A percentile compares a stretch with the other conserved stretches of the same genome.
phyloP scores from a whole-genome alignment of 352 stramenopile species.

The Phytophthora lateralis region DNA sequence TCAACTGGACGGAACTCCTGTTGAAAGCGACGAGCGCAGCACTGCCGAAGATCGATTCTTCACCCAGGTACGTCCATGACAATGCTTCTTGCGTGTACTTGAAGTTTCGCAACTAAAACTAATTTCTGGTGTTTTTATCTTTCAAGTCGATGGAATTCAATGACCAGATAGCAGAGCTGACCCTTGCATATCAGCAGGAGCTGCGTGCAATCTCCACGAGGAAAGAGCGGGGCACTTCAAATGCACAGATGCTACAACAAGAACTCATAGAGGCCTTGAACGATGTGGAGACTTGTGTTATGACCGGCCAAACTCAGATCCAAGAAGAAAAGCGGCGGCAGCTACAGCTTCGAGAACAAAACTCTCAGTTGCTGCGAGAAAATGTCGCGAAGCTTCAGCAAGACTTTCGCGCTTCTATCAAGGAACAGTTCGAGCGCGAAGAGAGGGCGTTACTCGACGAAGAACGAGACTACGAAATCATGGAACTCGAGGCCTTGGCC shows the following conservation, averaged over 20 bases:
- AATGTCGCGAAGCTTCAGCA: constrained; percentile 43
- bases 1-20: constrained; percentile 51
- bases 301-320: constrained; percentile 47
- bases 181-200: constrained; percentile 59
- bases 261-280: constrained; percentile 67
- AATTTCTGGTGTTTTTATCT: background rate
- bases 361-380: constrained; percentile 40
- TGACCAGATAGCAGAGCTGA: constrained; percentile 60
- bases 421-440: constrained; percentile 29
- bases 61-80: constrained; percentile 29
- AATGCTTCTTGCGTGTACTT: background rate
- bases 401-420: constrained; percentile 31
- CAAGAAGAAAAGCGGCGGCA: constrained; percentile 53
- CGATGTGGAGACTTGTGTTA: constrained; percentile 55
- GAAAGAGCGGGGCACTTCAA: constrained; percentile 46
- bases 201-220: constrained; percentile 50
- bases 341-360: constrained; percentile 43
- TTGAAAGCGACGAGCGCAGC: constrained; percentile 46
- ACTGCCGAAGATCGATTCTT: constrained; percentile 56
- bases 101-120: constrained; percentile 1
- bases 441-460: constrained; percentile 24
- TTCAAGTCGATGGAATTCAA: constrained; percentile 67
- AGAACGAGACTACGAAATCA: constrained; percentile 44
- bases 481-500: constrained; percentile 55
- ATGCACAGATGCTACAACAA: constrained; percentile 65